A percentile compares a stretch with the other conserved stretches of the same genome.
phyloP scores from a whole-genome alignment of 768 basidiomycete genomes.

The Ramaria sp. region DNA sequence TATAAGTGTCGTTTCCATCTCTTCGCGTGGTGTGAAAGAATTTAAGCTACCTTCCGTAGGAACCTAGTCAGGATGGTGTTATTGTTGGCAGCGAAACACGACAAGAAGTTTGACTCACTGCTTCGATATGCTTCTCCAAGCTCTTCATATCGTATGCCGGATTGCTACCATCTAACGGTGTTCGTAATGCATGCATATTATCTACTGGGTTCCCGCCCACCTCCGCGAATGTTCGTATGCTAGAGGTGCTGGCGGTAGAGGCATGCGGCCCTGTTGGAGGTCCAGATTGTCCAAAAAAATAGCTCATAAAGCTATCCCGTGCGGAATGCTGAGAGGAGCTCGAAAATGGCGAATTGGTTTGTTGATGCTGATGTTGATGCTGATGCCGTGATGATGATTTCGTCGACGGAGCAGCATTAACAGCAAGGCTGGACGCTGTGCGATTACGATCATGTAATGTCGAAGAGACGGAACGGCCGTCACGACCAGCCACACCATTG shows the following conservation, averaged over 20 bases:
- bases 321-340: conserved; percentile 38
- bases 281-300: conserved; percentile 91
- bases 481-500: conserved; percentile 43
- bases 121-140: conserved; percentile 93
- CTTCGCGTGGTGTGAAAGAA: conserved; percentile 67
- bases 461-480: conserved; percentile 64
- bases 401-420: conserved; percentile 18
- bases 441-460: conserved; percentile 67
- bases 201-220: conserved; percentile 11
- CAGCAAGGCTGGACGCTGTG: conserved; percentile 26
- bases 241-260: background rate
- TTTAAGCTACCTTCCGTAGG: conserved; percentile 44
- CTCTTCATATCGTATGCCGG: conserved; percentile 99
- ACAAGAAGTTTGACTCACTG: conserved; percentile 27
- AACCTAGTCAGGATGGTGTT: conserved; percentile 24
- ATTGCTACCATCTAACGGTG: conserved; percentile 54
- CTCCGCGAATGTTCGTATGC: background rate
- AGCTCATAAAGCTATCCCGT: conserved; percentile 89
- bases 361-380: conserved; percentile 19
- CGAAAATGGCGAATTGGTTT: conserved; percentile 11
- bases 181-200: background rate
- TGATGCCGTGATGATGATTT: conserved; percentile 17
- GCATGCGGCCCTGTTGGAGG: conserved; percentile 41
- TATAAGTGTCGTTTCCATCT: conserved; percentile 94
- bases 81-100: conserved; percentile 7